Base-by-base conservation (phyloP, 1,284 basidiomycete genomes). In the Cryptococcus sp. region DNA sequence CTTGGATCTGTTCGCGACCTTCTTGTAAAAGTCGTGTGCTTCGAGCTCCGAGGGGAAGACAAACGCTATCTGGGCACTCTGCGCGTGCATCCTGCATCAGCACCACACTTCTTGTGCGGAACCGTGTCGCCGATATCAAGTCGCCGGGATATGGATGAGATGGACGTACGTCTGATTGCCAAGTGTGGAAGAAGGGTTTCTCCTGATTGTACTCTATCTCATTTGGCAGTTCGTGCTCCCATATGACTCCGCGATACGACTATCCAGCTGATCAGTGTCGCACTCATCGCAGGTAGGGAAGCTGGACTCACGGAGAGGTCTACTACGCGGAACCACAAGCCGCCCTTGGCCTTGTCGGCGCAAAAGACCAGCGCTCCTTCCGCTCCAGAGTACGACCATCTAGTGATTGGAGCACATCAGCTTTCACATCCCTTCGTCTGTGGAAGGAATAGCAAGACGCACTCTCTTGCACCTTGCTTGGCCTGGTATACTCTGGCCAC, bases 141-240 rank as follows among this genome's bases (percentile, higher is more conserved):
- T 23, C 15, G 35, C 25, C 39, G 27, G 27, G 27, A 30, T 10
- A 30, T 4, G 27, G 27, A 30, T 10, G 10, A 30, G 27, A 30
- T 30, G 10, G 10, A 85, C 91, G 79, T 72, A 95, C 92, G 81
- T 98, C 93, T 54, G 91, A 90, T 15, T 88, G 83, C 77, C 97
- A 98, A 2, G 92, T 88, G 80, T 97, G 92, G 75, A 98, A 97
- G 83, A 89, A 96, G 1, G 89, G 85, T 63, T 93, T 84, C 74
- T 98, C 95, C 72, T 90, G 85, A 71, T 86, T 83, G 76, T 93
- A 93, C 61, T 89, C 86, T 63, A 96, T 86, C 47, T 87, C 87
- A 41, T 90, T 85, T 66, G 94, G 96, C 3, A 97, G 78, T 74
- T 96, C 93, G 68, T 97, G 91, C 64, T 93, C 88, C 95, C 95